These are phyloP conservation scores for Aspergillus sp. DNA, from an alignment of 2,329 filamentous ascomycete species.

Conservation along the genomic window DNA sequence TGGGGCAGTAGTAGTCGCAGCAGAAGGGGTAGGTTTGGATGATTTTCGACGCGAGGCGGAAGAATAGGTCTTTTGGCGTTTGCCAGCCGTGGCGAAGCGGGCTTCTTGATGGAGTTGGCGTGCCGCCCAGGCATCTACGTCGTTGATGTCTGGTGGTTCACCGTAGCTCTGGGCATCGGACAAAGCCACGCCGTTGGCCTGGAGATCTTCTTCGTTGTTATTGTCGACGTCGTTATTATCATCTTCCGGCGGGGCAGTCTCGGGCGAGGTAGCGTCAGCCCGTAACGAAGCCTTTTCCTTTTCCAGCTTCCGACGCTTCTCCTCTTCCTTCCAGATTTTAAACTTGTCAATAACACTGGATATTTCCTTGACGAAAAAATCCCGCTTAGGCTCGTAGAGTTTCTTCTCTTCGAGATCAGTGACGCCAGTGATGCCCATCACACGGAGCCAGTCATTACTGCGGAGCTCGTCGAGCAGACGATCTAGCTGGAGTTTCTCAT, in stretches of 20 bases:
- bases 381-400: conserved; percentile 77
- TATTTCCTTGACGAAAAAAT: conserved; percentile 80
- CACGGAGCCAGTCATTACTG: conserved; percentile 86
- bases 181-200: conserved; percentile 8
- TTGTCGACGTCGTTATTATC: conserved; percentile 44
- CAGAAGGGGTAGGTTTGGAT: conserved; percentile 2
- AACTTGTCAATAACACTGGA: conserved; percentile 82
- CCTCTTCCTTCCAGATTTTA: conserved; percentile 78
- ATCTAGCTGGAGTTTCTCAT: conserved; percentile 63
- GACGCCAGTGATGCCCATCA: conserved; percentile 82
- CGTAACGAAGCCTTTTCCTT: conserved; percentile 53
- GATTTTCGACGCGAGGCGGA: conserved; percentile 9
- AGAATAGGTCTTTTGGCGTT: conserved; percentile 20
- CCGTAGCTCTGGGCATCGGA: conserved; percentile 34
- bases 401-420: conserved; percentile 77
- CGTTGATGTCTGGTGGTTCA: conserved; percentile 60
- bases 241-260: conserved; percentile 31
- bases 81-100: conserved; percentile 47
- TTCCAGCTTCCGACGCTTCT: conserved; percentile 74
- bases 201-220: conserved; percentile 23
- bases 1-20: background rate
- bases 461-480: conserved; percentile 73
- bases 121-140: conserved; percentile 66
- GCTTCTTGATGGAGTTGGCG: conserved; percentile 74
- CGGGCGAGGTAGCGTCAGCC: conserved; percentile 17